Base-by-base conservation (phyloP, 768 basidiomycete genomes). In the Leccinum imitatum region DNA sequence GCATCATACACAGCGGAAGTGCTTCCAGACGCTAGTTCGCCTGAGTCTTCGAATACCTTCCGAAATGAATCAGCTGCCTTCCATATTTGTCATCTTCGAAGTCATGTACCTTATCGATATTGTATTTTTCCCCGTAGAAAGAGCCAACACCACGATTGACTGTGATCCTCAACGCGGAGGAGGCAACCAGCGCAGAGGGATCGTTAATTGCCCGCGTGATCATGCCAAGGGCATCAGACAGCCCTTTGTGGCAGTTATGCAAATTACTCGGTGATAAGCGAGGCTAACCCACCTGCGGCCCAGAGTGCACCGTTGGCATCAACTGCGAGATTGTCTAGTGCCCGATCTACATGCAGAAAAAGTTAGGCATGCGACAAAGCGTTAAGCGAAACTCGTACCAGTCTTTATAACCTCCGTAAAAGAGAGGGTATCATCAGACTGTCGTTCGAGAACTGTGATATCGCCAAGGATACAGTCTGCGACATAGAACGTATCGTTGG, bases 1-100 rank as follows among this genome's bases (percentile, higher is more conserved):
- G 80, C 70, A 65, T 88, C 86, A 64, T 86, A 81, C 15, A 77
- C 84, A 3, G 74, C 86, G 2, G 80, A 75, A 2, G 89, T 91
- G 37, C 78, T 74, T 7, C 80, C 84, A 15, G 82, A 82, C 11
- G 82, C 81, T 25, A 87, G 53, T 3, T 68, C 73, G 9, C 90
- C 89, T 59, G 85, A 77, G 69, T 91, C 87, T 69, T 89, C 85
- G 59, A 91, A 89, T 10, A 83, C 77, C 86, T 89, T 62, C 14
- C 5, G 48, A 35, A 59, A 66, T 47, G 50, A 54, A 44, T 65
- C 61, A 60, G 44, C 8, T 13, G n/a, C 15, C 11, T 11, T 50
- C n/a, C n/a, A 10, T 8, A 15, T 19, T n/a, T n/a, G 25, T 2
- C 13, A 50, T 47, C 1, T 27, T 37, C 19, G 3, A 46, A 55